phyloP scores from a whole-genome alignment of 345 rosid species.

The Garcia nutans region DNA sequence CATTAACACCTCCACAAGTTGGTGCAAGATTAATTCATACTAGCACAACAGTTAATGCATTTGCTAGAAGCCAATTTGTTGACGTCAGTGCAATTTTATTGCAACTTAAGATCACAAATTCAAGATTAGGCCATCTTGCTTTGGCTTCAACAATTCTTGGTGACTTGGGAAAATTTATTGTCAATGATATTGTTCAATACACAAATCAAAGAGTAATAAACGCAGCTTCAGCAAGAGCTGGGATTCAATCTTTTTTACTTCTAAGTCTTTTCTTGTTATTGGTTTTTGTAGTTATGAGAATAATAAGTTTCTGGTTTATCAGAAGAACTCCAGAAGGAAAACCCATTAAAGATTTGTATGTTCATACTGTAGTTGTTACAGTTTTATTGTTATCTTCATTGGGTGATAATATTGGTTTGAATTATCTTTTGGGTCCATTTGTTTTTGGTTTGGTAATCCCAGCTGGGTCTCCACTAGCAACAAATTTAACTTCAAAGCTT shows the following conservation, averaged over 20 bases:
- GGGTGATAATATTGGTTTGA: constrained; percentile 32
- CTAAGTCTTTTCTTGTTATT: neutral
- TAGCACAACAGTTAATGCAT: too few relatives aligned
- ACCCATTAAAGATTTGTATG: constrained; percentile 22
- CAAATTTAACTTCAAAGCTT: constrained; percentile 21
- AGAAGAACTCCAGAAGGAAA: constrained; percentile 30
- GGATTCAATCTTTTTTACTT: neutral
- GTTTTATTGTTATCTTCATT: constrained; percentile 10
- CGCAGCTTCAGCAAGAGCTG: neutral
- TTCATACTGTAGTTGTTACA: neutral
- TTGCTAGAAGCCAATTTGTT: neutral
- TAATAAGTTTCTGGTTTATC: constrained; percentile 25
- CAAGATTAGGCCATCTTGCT: constrained; percentile 38
- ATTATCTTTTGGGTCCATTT: constrained; percentile 27
- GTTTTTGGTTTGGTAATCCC: constrained; percentile 34
- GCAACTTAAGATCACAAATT: constrained; percentile 18
- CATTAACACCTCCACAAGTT: neutral
- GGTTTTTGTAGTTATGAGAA: constrained; percentile 4
- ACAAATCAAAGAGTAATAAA: neutral
- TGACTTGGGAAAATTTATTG: constrained; percentile 6
- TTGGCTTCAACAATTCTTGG: constrained; percentile 33
- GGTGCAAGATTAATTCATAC: neutral
- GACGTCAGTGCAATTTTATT: neutral
- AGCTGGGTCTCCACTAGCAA: constrained; percentile 38
- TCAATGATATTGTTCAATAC: neutral